Evolutionary conservation across 2,329 filamentous ascomycete genomes (phyloP).

Genomic region (Sporothrix phasma): DNA sequence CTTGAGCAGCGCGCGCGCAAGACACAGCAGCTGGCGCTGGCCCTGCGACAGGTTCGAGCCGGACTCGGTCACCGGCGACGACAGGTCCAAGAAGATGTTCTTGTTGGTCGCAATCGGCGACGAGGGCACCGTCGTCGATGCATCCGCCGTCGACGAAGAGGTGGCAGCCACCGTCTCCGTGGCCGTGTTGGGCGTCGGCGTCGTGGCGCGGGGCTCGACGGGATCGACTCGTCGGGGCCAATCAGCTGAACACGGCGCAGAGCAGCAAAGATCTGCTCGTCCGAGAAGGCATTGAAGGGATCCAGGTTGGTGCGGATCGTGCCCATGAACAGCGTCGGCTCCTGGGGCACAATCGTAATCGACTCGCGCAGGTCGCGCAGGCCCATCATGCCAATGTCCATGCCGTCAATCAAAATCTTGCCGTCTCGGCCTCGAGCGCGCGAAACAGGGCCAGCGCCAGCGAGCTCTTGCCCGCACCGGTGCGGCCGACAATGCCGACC

Average conservation of each 20-base stretch:
- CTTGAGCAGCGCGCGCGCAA: constrained; percentile 87
- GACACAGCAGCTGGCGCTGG: constrained; percentile 86
- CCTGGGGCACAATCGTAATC: constrained; percentile 96
- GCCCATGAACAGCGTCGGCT: constrained; percentile 87
- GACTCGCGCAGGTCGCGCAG: constrained; percentile 87
- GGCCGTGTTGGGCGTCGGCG: constrained; percentile 21
- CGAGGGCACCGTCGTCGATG: constrained; percentile 13
- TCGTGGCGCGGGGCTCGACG: constrained; percentile 14
- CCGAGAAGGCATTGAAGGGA: constrained; percentile 78
- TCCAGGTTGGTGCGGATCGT: constrained; percentile 89
- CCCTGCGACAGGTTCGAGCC: constrained; percentile 93
- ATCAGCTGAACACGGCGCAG: constrained; percentile 86
- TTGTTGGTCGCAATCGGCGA: constrained; percentile 60
- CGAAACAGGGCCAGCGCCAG: constrained; percentile 88
- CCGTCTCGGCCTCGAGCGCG: constrained; percentile 79
- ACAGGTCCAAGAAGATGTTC: constrained; percentile 85
- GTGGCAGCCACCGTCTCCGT: neutral
- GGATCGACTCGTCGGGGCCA: constrained; percentile 41
- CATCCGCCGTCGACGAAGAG: constrained; percentile 14
- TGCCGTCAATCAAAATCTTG: constrained; percentile 77
- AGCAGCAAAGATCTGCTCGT: constrained; percentile 81
- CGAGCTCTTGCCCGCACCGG: constrained; percentile 93
- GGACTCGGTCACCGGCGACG: constrained; percentile 75
- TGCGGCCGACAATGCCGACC: constrained; percentile 91
- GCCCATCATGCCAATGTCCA: constrained; percentile 86